Evolutionary conservation across 768 basidiomycete species (phyloP).

Genomic region (Pleurotus tuber-regium): DNA sequence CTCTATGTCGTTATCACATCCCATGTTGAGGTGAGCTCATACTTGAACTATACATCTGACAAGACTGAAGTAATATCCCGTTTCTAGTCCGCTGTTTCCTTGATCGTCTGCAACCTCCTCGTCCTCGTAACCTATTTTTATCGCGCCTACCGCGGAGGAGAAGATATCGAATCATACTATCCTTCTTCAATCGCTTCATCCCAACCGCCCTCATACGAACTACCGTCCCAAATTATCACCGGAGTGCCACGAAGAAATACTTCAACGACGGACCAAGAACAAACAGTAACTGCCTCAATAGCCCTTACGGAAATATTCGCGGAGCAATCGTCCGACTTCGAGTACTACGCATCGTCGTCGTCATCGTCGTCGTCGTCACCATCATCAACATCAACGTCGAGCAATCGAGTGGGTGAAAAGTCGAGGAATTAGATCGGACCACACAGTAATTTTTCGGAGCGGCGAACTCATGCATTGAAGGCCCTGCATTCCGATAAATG

Average conservation of each 20-base stretch:
- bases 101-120: slow-evolving; percentile 11
- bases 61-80: background rate
- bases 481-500: no score
- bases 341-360: background rate
- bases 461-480: no score
- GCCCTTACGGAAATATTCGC: background rate
- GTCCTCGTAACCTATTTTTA: slow-evolving; percentile 9
- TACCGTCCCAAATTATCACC: background rate
- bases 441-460: no score
- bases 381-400: no score
- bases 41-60: background rate
- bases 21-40: background rate
- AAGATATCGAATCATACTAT: slow-evolving; percentile 9
- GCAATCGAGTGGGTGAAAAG: background rate
- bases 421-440: background rate
- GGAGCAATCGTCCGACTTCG: background rate
- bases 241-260: background rate
- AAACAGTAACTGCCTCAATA: background rate
- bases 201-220: background rate
- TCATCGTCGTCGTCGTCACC: no score
- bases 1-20: background rate
- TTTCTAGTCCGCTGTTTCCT: slow-evolving; percentile 2
- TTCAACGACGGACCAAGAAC: background rate
- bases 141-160: background rate
- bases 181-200: background rate